Conservation (phyloP, 2,329 filamentous ascomycete species). For the Epichloe festucae region DNA sequence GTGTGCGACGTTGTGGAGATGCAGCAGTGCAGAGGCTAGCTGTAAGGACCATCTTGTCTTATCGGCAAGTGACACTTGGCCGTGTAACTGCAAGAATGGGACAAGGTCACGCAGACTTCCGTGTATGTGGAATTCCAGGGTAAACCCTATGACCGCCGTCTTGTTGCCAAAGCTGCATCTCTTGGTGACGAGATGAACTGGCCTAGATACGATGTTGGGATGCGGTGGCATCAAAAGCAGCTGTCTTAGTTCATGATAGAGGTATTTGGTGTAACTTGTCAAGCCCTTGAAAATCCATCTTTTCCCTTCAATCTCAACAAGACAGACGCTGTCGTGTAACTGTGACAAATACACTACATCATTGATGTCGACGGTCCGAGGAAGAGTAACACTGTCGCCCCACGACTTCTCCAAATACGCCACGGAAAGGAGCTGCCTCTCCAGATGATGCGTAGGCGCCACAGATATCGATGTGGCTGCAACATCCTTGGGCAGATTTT, state of each 20-base stretch:
- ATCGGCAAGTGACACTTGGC: constrained; percentile 26
- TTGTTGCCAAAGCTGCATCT: constrained; percentile 42
- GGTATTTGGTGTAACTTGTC: constrained; percentile 43
- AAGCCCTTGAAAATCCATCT: constrained; percentile 45
- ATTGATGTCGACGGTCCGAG: constrained; percentile 34
- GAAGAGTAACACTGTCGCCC: constrained; percentile 27
- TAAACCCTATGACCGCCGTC: constrained; percentile 42
- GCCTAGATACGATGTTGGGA: constrained; percentile 37
- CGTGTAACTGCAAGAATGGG: constrained; percentile 35
- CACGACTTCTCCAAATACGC: constrained; percentile 30
- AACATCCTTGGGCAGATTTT: constrained; percentile 35
- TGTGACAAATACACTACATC: constrained; percentile 38
- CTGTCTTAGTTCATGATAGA: constrained; percentile 47
- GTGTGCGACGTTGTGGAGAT: constrained; percentile 31
- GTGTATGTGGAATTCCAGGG: constrained; percentile 38
- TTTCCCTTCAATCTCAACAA: constrained; percentile 31
- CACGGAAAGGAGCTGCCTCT: constrained; percentile 36
- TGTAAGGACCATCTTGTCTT: constrained; percentile 42
- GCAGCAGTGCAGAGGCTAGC: constrained; percentile 36
- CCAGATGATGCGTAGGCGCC: constrained; percentile 38
- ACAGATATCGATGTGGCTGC: constrained; percentile 32
- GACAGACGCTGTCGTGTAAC: constrained; percentile 45
- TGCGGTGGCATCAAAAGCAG: constrained; percentile 40
- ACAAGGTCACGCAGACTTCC: constrained; percentile 43
- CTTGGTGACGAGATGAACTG: constrained; percentile 43